phyloP scores from a whole-genome alignment of 2,329 filamentous ascomycete species.

The Hyphodiscus sp. region DNA sequence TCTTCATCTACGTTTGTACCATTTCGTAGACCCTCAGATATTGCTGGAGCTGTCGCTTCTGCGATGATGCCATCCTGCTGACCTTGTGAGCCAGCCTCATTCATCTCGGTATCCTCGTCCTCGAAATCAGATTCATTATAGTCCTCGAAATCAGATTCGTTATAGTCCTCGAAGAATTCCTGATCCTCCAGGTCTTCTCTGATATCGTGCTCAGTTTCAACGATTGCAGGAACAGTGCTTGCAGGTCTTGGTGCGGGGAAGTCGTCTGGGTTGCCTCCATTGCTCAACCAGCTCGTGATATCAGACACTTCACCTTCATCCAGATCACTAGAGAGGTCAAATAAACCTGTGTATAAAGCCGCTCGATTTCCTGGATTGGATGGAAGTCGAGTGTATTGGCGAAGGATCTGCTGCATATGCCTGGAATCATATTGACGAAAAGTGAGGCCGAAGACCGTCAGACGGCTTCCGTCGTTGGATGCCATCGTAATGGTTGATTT shows the following conservation, averaged over 20 bases:
- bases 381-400: slow-evolving; percentile 11
- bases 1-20: not conserved
- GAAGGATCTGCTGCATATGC: slow-evolving; percentile 19
- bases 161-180: not conserved
- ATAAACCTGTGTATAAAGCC: slow-evolving; percentile 9
- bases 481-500: slow-evolving; percentile 3
- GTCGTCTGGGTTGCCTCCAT: not conserved
- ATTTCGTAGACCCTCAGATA: too few relatives aligned
- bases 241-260: not conserved
- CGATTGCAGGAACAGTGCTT: not conserved
- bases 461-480: slow-evolving; percentile 10
- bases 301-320: not conserved
- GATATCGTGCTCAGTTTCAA: not conserved
- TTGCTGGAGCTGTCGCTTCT: not conserved
- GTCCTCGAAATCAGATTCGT: not conserved
- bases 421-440: slow-evolving; percentile 18
- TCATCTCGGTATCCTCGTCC: not conserved
- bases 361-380: slow-evolving; percentile 4
- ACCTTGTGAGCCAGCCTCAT: not conserved
- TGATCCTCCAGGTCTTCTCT: not conserved
- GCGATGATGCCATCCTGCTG: not conserved
- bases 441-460: slow-evolving; percentile 18
- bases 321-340: slow-evolving; percentile 6
- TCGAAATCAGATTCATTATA: too few relatives aligned
- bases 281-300: not conserved